Evolutionary conservation across 2,329 filamentous ascomycete genomes (phyloP).

Genomic region (Fusarium subtropicale): DNA sequence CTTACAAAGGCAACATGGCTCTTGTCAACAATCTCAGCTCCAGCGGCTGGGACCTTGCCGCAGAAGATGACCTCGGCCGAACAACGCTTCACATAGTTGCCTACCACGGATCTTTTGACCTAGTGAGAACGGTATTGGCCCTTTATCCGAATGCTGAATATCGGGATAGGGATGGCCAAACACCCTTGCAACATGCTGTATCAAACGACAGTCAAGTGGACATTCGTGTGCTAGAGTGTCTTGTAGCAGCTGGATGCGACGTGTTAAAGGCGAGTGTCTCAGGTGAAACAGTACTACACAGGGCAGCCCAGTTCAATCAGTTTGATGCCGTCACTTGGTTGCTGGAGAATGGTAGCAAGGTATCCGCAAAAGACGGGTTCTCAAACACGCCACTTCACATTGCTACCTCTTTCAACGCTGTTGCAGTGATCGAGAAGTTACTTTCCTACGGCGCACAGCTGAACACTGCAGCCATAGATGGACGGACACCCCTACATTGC

Average conservation of each 20-base stretch:
- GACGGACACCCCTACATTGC: not conserved
- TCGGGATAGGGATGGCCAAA: not conserved
- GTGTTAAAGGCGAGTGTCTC: not conserved
- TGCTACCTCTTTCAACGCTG: not conserved
- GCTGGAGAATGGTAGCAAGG: not conserved
- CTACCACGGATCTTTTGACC: not conserved
- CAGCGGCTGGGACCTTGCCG: not conserved
- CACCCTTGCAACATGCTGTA: not conserved
- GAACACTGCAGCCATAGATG: not conserved
- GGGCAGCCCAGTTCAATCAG: not conserved
- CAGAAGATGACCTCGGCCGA: not conserved
- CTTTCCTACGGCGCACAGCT: not conserved
- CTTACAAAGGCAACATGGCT: not conserved
- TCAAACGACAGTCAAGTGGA: not conserved
- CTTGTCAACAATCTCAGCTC: not conserved
- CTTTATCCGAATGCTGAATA: not conserved
- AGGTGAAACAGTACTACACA: not conserved
- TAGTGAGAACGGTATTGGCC: not conserved
- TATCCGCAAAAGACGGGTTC: not conserved
- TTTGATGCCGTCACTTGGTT: accelerated
- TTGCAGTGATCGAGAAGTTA: accelerated
- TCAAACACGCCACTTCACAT: not conserved
- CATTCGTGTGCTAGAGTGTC: not conserved
- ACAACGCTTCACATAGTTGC: not conserved
- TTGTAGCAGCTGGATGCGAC: not conserved